Conservation (phyloP, 805 yeast genomes). For the Isabelozyma pseudorhagii region DNA sequence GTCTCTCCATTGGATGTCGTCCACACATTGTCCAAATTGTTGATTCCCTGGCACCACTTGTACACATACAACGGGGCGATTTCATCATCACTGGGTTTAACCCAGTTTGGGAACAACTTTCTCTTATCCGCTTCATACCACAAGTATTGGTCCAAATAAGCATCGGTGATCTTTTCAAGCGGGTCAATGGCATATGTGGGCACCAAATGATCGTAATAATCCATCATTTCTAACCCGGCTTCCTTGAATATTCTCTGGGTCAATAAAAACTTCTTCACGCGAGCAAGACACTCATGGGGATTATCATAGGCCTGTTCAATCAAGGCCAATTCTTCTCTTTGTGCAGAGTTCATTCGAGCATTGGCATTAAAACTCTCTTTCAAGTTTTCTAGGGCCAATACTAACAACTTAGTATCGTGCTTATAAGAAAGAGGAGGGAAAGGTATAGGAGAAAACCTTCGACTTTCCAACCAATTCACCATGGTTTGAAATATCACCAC, state of each 20-base stretch:
- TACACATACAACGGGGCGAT: conserved; percentile 88
- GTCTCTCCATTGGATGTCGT: conserved; percentile 68
- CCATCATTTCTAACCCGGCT: conserved; percentile 84
- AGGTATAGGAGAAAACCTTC: conserved; percentile 83
- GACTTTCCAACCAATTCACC: conserved; percentile 87
- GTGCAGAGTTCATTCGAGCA: conserved; percentile 76
- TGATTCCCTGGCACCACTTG: conserved; percentile 92
- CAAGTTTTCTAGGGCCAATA: conserved; percentile 83
- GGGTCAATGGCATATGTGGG: conserved; percentile 92
- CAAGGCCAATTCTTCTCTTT: conserved; percentile 87
- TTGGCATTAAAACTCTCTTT: conserved; percentile 70
- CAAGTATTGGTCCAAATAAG: conserved; percentile 88
- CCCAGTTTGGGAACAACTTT: conserved; percentile 89
- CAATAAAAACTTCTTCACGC: conserved; percentile 76
- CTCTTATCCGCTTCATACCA: conserved; percentile 95
- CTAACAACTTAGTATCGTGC: conserved; percentile 87
- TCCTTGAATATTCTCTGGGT: conserved; percentile 94
- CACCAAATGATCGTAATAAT: conserved; percentile 73
- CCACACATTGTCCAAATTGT: conserved; percentile 79
- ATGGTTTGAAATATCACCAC: conserved; percentile 79
- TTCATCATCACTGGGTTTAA: conserved; percentile 92
- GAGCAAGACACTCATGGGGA: conserved; percentile 87
- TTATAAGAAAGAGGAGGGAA: conserved; percentile 91
- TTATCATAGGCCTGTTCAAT: conserved; percentile 96
- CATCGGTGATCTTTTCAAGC: conserved; percentile 91